phyloP scores from a whole-genome alignment of 2,329 filamentous ascomycete species.

The Penicillium palitans region DNA sequence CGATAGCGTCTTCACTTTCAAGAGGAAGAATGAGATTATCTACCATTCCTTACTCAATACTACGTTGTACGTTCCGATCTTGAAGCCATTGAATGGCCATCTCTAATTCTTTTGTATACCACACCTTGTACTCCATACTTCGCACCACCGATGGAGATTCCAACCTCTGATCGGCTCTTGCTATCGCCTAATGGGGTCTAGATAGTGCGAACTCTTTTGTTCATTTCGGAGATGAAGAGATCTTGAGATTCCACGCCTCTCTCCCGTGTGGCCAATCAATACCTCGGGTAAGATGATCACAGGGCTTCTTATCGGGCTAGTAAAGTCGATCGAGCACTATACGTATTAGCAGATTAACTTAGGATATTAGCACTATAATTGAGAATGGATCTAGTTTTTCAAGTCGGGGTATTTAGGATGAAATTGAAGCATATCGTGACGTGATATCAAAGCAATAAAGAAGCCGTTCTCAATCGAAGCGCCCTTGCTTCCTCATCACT shows the following conservation, averaged over 20 bases:
- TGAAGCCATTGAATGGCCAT: neutral
- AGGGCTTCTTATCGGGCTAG: neutral
- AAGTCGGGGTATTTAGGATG: neutral
- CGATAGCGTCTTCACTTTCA: neutral
- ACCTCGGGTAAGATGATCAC: slow-evolving; percentile 4
- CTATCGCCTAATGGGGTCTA: neutral
- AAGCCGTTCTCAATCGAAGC: slow-evolving; percentile 10
- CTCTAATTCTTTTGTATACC: neutral
- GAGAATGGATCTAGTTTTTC: neutral
- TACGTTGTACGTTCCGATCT: slow-evolving; percentile 11
- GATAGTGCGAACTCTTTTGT: neutral
- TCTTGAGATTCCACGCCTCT: neutral
- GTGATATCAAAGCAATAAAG: slow-evolving; percentile 5
- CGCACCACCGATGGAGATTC: neutral
- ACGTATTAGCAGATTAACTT: too few species aligned
- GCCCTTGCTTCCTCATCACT: slow-evolving; percentile 3
- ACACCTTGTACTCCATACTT: neutral
- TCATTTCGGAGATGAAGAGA: slow-evolving; percentile 9
- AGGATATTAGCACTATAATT: neutral
- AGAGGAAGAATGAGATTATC: slow-evolving; percentile 8
- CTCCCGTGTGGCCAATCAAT: slow-evolving; percentile 17
- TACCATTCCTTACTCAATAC: slow-evolving; percentile 26
- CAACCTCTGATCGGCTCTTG: neutral
- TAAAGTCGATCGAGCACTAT: neutral
- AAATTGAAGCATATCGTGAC: neutral